Conservation (phyloP, 768 basidiomycete genomes). For the Aureoboletus auriporus region DNA sequence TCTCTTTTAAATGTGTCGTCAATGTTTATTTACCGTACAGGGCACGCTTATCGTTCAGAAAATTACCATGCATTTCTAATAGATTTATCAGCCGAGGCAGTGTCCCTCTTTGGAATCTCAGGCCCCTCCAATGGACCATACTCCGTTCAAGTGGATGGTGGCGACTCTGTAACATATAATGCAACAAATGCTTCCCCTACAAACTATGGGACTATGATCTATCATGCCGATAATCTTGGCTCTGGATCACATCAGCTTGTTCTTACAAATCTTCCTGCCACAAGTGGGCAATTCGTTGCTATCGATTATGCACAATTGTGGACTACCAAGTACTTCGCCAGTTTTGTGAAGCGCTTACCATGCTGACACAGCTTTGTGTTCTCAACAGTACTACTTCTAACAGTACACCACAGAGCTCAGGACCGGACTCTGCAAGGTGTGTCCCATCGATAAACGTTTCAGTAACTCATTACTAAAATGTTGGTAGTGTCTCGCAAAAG, state of each 20-base stretch:
- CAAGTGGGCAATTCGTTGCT: conserved; percentile 20
- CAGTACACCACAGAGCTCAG: not conserved
- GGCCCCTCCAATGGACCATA: conserved; percentile 34
- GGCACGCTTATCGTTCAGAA: conserved; percentile 12
- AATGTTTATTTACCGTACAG: conserved; percentile 1
- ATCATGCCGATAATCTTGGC: conserved; percentile 35
- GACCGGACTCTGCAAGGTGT: too few species aligned
- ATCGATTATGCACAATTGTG: conserved; percentile 33
- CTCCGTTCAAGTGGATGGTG: conserved; percentile 33
- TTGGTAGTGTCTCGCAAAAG: conserved; percentile 2
- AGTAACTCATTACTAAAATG: not conserved
- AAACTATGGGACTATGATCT: conserved; percentile 28
- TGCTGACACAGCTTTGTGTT: not conserved
- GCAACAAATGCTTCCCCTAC: conserved; percentile 14
- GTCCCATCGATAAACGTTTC: too few species aligned
- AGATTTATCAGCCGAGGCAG: conserved; percentile 35
- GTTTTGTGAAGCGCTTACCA: too few species aligned
- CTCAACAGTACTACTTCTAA: not conserved
- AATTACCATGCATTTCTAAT: not conserved
- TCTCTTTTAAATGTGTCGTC: not conserved
- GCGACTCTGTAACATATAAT: conserved; percentile 12
- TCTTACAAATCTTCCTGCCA: conserved; percentile 29
- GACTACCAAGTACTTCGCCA: conserved; percentile 11
- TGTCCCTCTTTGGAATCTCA: conserved; percentile 44
- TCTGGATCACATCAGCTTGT: conserved; percentile 33